These are phyloP conservation scores for Scutellaria barbata DNA, from an alignment of 257 asterid genomes.

Conservation along the genomic window DNA sequence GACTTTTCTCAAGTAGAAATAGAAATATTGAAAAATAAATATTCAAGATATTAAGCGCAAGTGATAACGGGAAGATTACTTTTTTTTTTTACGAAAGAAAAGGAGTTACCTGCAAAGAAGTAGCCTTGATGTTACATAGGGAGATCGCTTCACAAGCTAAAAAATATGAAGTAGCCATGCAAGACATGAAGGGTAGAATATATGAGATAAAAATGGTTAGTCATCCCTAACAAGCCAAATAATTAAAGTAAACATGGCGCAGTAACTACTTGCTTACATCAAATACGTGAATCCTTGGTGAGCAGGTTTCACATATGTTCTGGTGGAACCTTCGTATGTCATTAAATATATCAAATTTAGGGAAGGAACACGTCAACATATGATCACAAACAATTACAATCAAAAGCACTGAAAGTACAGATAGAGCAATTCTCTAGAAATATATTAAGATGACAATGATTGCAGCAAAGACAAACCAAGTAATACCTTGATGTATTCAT, in stretches of 20 bases:
- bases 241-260: conserved; percentile 34
- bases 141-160: conserved; percentile 82
- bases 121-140: conserved; percentile 72
- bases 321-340: conserved; percentile 64
- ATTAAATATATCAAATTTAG: conserved; percentile 57
- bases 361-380: conserved; percentile 58
- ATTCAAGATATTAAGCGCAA: no score
- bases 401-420: conserved; percentile 25
- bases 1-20: no score
- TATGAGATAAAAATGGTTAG: conserved; percentile 23
- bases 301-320: conserved; percentile 70
- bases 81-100: neutral
- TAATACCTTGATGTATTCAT: conserved; percentile 78
- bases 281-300: conserved; percentile 73
- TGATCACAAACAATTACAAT: conserved; percentile 32
- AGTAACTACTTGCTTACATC: conserved; percentile 56
- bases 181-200: conserved; percentile 22
- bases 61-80: no score
- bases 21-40: no score
- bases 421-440: conserved; percentile 7
- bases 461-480: no score
- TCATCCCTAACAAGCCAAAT: conserved; percentile 29
- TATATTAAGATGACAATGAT: conserved; percentile 11
- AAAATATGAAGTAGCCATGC: conserved; percentile 29
- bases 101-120: conserved; percentile 68